Percentiles rank a stretch among this genome's conserved stretches.
Conservation (phyloP, 2,329 filamentous ascomycete genomes). For the Harringtonia aguacate region DNA sequence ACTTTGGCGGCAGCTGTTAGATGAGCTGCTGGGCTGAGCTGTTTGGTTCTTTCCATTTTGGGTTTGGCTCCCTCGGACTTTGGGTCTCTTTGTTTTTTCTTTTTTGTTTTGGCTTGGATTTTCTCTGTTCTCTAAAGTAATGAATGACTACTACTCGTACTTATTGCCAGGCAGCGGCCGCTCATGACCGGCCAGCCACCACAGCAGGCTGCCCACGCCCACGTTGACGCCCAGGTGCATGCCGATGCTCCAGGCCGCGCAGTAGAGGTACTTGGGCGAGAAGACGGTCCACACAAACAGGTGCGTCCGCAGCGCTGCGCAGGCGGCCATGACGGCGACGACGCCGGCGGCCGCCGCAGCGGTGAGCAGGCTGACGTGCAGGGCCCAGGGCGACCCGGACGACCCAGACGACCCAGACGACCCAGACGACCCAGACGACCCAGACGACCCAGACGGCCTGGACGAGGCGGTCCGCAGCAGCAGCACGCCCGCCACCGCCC, state of each 20-base stretch:
- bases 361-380: conserved; percentile 56
- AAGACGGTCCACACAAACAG: conserved; percentile 99
- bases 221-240: conserved; percentile 72
- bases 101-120: not conserved
- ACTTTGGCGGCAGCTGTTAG: no score
- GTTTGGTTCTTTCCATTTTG: no score
- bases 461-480: conserved; percentile 26
- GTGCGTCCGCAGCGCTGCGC: conserved; percentile 73
- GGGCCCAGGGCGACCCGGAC: conserved; percentile 11
- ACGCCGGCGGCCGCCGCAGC: conserved; percentile 57
- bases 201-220: conserved; percentile 46
- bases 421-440: conserved; percentile 8
- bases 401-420: conserved; percentile 12
- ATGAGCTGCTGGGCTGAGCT: no score
- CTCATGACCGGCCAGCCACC: conserved; percentile 38
- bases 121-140: not conserved
- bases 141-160: no score
- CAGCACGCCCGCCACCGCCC: conserved; percentile 56
- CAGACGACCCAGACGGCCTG: not conserved
- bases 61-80: not conserved
- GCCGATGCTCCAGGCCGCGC: conserved; percentile 74
- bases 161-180: no score
- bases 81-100: conserved; percentile 1
- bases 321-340: conserved; percentile 76
- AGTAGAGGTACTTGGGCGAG: conserved; percentile 91